Base-by-base conservation (phyloP, 2,329 filamentous ascomycete species). In the Hymenoscyphus occultus region DNA sequence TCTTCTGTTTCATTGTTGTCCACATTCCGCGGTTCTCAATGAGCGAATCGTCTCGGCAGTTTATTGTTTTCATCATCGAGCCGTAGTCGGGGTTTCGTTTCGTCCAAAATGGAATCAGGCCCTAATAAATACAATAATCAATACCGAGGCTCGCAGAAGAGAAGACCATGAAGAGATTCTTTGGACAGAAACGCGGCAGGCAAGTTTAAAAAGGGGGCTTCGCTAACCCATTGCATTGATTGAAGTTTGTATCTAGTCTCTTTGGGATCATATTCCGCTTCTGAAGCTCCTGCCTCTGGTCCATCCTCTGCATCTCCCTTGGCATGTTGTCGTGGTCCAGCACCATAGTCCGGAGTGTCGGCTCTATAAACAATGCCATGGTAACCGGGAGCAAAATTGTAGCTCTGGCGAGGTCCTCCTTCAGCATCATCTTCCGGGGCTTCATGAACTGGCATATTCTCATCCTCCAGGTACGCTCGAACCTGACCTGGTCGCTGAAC, bases 361-460 rank as follows among this genome's bases (percentile, higher is more conserved):
- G 92, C 92, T 65, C 93, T 87, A 75, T 96, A 97, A 32, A 98
- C 91, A 31, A 95, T 81, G 40, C 95, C 94, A 73, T 90, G 84
- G 67, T 92, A 91, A 0, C 93, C 91, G 0, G 95, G 95, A 0
- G 94, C 92, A 75, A 99, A 96, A 76, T 98, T 98, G 80, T 96
- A 97, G 42, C 86, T 92, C 74, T 92, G 90, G 45, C 90, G 85
- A 0, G 86, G 85, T 0, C 80, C 78, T 1, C 72, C 76, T 16
- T 72, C 79, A 58, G 80, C 84, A 19, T 91, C 86, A 71, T 96
- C 91, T 3, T 85, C 84, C 0, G 91, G 91, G 0, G 85, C 86
- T 64, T 92, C 86, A 64, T 89, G 83, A 2, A 92, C 86, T 2
- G 83, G 84, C 86, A 96, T 91, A 67, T 89, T 82, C 71, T 92